Evolutionary conservation across 768 basidiomycete genomes (phyloP).

Genomic region (Xanthoconium stramineum): DNA sequence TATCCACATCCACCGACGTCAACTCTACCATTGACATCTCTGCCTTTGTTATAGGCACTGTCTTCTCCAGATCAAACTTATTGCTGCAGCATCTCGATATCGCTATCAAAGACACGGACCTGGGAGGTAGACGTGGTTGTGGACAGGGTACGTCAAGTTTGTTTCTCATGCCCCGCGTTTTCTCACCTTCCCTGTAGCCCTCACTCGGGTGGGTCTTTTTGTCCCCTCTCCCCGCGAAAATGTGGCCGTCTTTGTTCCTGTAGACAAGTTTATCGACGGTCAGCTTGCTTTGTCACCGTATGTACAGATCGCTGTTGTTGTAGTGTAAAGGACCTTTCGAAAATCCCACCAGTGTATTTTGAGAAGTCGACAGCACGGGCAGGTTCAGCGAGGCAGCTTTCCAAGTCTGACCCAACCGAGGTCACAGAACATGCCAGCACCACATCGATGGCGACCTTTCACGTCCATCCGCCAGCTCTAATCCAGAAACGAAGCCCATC

Average conservation of each 20-base stretch:
- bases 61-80: slow-evolving; percentile 48
- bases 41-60: slow-evolving; percentile 54
- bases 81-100: slow-evolving; percentile 88
- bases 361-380: slow-evolving; percentile 50
- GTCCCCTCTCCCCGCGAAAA: slow-evolving; percentile 73
- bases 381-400: background rate
- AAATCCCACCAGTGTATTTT: slow-evolving; percentile 69
- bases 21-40: slow-evolving; percentile 51
- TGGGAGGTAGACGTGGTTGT: slow-evolving; percentile 64
- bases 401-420: background rate
- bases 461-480: background rate
- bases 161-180: slow-evolving; percentile 15
- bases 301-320: background rate
- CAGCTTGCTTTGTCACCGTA: background rate
- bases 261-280: slow-evolving; percentile 88
- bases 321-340: slow-evolving; percentile 66
- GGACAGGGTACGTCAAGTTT: slow-evolving; percentile 63
- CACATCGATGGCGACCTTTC: background rate
- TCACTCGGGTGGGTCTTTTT: slow-evolving; percentile 47
- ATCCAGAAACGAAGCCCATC: slow-evolving; percentile 3
- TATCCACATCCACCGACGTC: slow-evolving; percentile 28
- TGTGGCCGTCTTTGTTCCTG: slow-evolving; percentile 72
- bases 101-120: slow-evolving; percentile 55
- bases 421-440: background rate
- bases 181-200: slow-evolving; percentile 39